Percentiles rank a stretch among this genome's conserved stretches.
These are phyloP conservation scores for Hygrophila difformis DNA, from an alignment of 257 asterid species.

Conservation along the genomic window DNA sequence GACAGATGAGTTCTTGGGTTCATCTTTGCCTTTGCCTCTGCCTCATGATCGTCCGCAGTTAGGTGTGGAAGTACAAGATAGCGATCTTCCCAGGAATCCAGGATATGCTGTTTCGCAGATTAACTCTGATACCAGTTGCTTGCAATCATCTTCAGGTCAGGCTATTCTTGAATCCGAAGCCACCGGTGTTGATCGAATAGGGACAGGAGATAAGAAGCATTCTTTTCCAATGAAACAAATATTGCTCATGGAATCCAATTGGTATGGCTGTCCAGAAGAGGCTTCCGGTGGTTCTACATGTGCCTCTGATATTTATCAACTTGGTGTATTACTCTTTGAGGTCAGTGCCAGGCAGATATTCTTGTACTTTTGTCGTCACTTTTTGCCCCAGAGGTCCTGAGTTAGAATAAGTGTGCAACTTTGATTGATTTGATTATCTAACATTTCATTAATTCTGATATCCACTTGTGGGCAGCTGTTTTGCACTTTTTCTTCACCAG, in stretches of 20 bases:
- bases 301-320: constrained; percentile 84
- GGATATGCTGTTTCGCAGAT: constrained; percentile 25
- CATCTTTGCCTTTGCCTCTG: constrained; percentile 24
- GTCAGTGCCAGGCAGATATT: constrained; percentile 23
- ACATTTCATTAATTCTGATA: constrained; percentile 12
- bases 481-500: constrained; percentile 57
- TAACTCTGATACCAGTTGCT: constrained; percentile 35
- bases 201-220: constrained; percentile 43
- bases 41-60: constrained; percentile 1
- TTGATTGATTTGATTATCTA: neutral
- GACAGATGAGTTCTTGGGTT: constrained; percentile 38
- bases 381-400: neutral
- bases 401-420: neutral
- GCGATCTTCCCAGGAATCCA: constrained; percentile 16
- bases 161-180: constrained; percentile 25
- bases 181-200: constrained; percentile 27
- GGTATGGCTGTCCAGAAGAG: constrained; percentile 88
- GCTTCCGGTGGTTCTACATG: constrained; percentile 40
- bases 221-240: constrained; percentile 81
- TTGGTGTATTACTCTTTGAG: constrained; percentile 94
- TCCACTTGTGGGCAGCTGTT: constrained; percentile 52
- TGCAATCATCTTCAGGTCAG: constrained; percentile 33
- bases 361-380: neutral
- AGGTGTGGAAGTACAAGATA: constrained; percentile 17
- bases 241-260: constrained; percentile 69